Conservation (phyloP, 2,329 filamentous ascomycete species). For the Colletotrichum phormii region DNA sequence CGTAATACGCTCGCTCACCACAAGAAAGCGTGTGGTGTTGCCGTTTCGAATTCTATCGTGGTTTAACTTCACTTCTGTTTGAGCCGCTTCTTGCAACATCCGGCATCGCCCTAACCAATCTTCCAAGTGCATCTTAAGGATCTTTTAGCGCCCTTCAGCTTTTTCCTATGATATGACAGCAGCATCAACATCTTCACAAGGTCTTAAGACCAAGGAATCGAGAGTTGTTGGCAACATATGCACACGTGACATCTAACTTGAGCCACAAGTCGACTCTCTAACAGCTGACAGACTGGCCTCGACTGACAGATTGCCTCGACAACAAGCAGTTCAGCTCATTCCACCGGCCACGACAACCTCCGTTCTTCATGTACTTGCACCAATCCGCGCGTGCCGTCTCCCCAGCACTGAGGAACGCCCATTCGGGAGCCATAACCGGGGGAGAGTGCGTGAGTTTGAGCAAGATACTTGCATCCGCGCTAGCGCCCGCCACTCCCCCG, state of each 20-base stretch:
- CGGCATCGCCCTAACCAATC: too few relatives aligned
- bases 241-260: background rate
- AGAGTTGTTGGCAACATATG: background rate
- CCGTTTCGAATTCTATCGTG: too few relatives aligned
- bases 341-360: background rate
- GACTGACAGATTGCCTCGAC: background rate
- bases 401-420: background rate
- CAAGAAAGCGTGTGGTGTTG: too few relatives aligned
- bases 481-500: constrained; percentile 30
- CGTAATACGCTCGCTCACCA: too few relatives aligned
- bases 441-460: constrained; percentile 37
- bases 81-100: too few relatives aligned
- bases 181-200: too few relatives aligned
- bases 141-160: too few relatives aligned
- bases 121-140: too few relatives aligned
- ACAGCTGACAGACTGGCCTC: background rate
- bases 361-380: background rate
- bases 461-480: constrained; percentile 38
- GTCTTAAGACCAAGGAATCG: background rate
- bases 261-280: background rate
- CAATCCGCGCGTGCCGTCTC: background rate
- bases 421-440: background rate
- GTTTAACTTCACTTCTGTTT: rapidly evolving
- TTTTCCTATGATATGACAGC: too few relatives aligned
- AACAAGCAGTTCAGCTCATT: constrained; percentile 8